A percentile compares a stretch with the other conserved stretches of the same genome.
These are phyloP conservation scores for Lomentospora prolificans DNA, from an alignment of 2,329 filamentous ascomycete genomes.

Conservation along the genomic window DNA sequence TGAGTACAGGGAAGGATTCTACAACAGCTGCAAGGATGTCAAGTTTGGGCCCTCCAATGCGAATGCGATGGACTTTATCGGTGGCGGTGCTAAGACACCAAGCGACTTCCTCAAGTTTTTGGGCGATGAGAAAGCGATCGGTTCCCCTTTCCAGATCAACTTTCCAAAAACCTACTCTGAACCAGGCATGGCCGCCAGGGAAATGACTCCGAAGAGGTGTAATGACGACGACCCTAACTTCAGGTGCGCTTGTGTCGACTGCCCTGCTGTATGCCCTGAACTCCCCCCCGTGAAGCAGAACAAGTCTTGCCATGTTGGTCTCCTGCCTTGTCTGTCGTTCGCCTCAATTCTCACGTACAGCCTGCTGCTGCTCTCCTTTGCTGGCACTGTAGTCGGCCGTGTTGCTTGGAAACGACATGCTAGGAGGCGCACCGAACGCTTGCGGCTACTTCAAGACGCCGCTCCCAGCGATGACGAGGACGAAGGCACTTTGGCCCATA, in stretches of 20 bases:
- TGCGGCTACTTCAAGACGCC: constrained; percentile 79
- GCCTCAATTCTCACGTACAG: constrained; percentile 81
- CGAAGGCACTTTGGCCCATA: constrained; percentile 74
- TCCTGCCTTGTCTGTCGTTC: constrained; percentile 89
- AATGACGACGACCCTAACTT: constrained; percentile 81
- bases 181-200: constrained; percentile 55
- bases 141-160: constrained; percentile 97
- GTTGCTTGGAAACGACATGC: constrained; percentile 66
- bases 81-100: constrained; percentile 87
- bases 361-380: constrained; percentile 58
- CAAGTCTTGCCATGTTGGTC: constrained; percentile 70
- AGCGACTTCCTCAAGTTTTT: constrained; percentile 81
- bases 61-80: constrained; percentile 91
- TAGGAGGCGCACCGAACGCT: constrained; percentile 65
- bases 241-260: constrained; percentile 90
- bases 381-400: constrained; percentile 60
- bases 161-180: constrained; percentile 59
- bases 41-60: constrained; percentile 94
- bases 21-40: constrained; percentile 96
- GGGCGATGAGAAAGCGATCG: constrained; percentile 80
- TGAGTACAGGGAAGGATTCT: constrained; percentile 79
- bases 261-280: constrained; percentile 72
- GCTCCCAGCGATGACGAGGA: constrained; percentile 86
- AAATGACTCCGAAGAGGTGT: constrained; percentile 72
- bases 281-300: constrained; percentile 65